A percentile compares a stretch with the other conserved stretches of the same genome.
These are phyloP conservation scores for Porcisia deanei DNA, from an alignment of 208 protist genomes.

Conservation along the genomic window DNA sequence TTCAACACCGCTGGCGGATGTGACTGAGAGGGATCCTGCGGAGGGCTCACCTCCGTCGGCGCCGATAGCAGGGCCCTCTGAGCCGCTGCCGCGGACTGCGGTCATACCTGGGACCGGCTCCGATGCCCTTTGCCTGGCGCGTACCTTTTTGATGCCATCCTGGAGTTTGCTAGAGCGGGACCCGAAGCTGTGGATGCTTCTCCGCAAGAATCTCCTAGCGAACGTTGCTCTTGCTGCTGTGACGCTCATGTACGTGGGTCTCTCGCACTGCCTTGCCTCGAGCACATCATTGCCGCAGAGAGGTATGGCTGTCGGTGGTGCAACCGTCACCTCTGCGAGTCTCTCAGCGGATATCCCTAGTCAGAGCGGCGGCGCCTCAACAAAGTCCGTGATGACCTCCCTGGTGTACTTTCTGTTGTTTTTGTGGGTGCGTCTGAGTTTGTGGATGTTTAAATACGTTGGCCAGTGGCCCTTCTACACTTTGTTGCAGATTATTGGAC, in stretches of 20 bases:
- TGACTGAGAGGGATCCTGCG: neutral
- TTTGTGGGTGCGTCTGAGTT: conserved; percentile 20
- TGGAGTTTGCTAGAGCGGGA: conserved; percentile 37
- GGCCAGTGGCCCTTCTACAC: conserved; percentile 49
- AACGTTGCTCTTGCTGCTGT: conserved; percentile 25
- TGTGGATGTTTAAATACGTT: conserved; percentile 34
- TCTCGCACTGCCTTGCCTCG: conserved; percentile 16
- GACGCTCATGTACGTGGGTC: conserved; percentile 23
- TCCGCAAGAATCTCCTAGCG: conserved; percentile 40
- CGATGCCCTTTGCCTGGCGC: neutral
- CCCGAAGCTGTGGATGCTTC: conserved; percentile 44
- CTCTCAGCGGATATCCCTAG: neutral
- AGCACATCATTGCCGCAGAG: neutral
- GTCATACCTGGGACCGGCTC: neutral
- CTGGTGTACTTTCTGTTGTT: conserved; percentile 2
- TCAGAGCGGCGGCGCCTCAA: neutral
- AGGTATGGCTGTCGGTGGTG: neutral
- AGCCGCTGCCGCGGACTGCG: neutral
- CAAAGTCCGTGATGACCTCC: conserved; percentile 6
- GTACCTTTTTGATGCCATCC: conserved; percentile 28
- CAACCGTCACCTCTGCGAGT: neutral
- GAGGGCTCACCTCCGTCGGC: neutral
- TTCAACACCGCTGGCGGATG: neutral
- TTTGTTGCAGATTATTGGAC: conserved; percentile 36
- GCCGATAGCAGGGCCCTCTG: neutral